These are phyloP conservation scores for Pichia heedii DNA, from an alignment of 805 yeast species.

Conservation along the genomic window DNA sequence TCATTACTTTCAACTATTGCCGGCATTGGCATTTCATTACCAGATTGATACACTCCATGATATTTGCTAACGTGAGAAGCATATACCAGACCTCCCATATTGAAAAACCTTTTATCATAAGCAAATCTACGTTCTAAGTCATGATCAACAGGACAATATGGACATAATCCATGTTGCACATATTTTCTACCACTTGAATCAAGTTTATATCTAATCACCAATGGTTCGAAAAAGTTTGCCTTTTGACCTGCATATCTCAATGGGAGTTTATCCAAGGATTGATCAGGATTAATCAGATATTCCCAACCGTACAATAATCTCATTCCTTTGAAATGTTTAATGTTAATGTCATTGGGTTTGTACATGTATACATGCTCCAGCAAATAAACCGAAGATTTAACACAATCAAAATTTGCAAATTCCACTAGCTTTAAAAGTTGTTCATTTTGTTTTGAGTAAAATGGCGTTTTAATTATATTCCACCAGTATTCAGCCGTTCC, in stretches of 20 bases:
- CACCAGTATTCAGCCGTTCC: neutral
- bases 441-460: neutral
- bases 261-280: constrained; percentile 3
- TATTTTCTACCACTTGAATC: constrained; percentile 11
- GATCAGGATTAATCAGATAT: constrained; percentile 3
- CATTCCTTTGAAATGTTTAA: neutral
- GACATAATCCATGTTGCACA: constrained; percentile 24
- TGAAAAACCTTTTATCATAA: constrained; percentile 17
- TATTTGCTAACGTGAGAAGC: constrained; percentile 26
- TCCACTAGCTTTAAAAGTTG: neutral
- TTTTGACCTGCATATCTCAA: constrained; percentile 3
- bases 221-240: constrained; percentile 10
- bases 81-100: constrained; percentile 20
- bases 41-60: constrained; percentile 27
- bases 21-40: constrained; percentile 16
- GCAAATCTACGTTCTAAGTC: neutral
- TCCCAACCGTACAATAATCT: constrained; percentile 3
- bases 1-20: neutral
- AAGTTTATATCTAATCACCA: constrained; percentile 16
- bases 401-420: neutral
- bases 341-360: constrained; percentile 3
- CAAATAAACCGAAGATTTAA: neutral
- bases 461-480: neutral
- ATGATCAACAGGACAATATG: constrained; percentile 20
- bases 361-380: neutral